Base-by-base conservation (phyloP, 805 yeast genomes). In the Ogataea polymorpha region DNA sequence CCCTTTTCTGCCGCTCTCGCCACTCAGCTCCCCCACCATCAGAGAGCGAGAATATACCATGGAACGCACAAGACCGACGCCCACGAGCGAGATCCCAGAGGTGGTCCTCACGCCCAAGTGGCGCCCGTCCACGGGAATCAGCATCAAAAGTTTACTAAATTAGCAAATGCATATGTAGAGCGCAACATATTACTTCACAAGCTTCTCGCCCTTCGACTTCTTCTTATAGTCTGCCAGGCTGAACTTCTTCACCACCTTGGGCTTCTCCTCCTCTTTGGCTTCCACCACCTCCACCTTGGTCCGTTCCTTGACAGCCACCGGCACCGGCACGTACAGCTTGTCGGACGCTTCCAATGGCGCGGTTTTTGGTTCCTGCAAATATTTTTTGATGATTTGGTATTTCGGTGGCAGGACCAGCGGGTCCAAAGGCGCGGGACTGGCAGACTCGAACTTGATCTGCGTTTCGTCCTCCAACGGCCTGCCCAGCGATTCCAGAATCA, bases 161-260 rank as follows among this genome's bases (percentile, higher is more conserved):
- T 57, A 37, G 41, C 17, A 9, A 23, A 31, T 31, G 33, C 24
- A 31, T 41, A 41, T 41, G 37, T 41, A 32, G 36, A 41, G 40
- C 40, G 44, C 37, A 36, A 33, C 42, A 32, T 39, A 32, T 32
- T 20, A 20, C 21, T 20, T 20, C 9, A 20, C 21, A 16, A 42
- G 25, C 41, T 43, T 46, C 26, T 42, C 44, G 17, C 39, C 39
- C 41, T 46, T 57, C 39, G 58, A 59, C 37, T 59, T 60, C 68
- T 76, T 82, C 60, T 79, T 80, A 59, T 83, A 83, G 53, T 83
- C 91, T 1, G 89, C 89, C 58, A 83, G 77, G 35, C 86, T 80
- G 50, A 83, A 67, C 61, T 82, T 83, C 66, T 79, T 79, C 20
- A 71, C 74, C 31, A 61, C 49, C 43, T 61, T 60, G 3, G 67